phyloP scores from a whole-genome alignment of 345 rosid species.

The Erodium maritimum region DNA sequence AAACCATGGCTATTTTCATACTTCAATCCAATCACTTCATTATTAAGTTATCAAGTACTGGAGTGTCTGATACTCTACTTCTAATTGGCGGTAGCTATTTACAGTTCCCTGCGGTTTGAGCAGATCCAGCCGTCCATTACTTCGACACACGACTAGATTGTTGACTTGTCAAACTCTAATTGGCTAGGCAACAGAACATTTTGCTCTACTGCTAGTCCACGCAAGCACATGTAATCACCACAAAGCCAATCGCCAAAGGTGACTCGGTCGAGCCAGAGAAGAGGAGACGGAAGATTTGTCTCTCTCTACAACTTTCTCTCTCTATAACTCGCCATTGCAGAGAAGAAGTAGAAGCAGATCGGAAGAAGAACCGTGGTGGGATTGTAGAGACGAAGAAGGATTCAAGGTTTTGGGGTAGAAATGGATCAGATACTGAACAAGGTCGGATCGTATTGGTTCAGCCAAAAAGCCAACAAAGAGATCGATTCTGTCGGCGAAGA shows the following conservation, averaged over 20 bases:
- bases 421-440: constrained; percentile 93
- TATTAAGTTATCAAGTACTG: too few species aligned
- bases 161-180: not conserved
- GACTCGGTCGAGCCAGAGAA: too few species aligned
- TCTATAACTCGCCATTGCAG: not conserved
- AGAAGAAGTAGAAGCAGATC: not conserved
- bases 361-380: not conserved
- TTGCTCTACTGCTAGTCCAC: not conserved
- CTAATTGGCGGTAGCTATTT: too few species aligned
- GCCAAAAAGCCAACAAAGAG: constrained; percentile 69
- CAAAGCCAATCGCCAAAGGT: too few species aligned
- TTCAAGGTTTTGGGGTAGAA: not conserved
- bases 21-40: too few species aligned
- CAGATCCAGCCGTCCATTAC: not conserved
- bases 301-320: not conserved
- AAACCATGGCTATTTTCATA: too few species aligned
- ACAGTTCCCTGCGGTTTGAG: not conserved
- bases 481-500: constrained; percentile 74
- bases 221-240: not conserved
- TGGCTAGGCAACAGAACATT: not conserved
- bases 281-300: not conserved
- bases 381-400: not conserved
- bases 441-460: constrained; percentile 80
- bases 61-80: too few species aligned
- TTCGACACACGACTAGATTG: not conserved